Evolutionary conservation across 768 basidiomycete species (phyloP), one percentile per base, ranked within the genome.

Genomic region (Leccinum aurantiacum): DNA sequence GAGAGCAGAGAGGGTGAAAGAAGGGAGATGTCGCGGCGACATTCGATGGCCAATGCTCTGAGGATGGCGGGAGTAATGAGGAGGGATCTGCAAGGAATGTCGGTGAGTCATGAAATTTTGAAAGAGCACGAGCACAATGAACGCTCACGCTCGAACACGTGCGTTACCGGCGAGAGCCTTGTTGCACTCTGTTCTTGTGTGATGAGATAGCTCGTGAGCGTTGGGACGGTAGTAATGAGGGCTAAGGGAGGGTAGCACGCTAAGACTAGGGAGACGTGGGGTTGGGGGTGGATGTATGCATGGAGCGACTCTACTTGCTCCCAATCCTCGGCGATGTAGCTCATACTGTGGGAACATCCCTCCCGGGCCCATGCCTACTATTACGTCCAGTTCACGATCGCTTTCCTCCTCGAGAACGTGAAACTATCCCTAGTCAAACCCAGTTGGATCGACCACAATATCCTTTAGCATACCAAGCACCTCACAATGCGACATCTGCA

Each of bases 231-330:
- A 17, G 89, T 84, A 56, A 87, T 77, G 35, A 95, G 81, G 6
- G 86, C 80, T 55, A 92, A 87, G 47, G 86, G 84, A 15, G 94
- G 94, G 71, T 95, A 96, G 73, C 93, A 95, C 37, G 91, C 85
- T 57, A 85, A 84, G 70, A 95, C 84, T 62, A 94, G 86, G 67
- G 86, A 84, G 67, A 93, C 84, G 78, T 94, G 92, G 77, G 27
- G 27, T 89, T 85, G 62, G 92, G 87, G 58, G 88, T 88, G 76
- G 93, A 91, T 67, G 87, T 73, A 72, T 87, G 85, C 89, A 92
- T 91, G 11, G n/a, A 19, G 22, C 11, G 17, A 41, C 8, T 10
- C 41, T 44, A n/a, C 41, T n/a, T 29, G 27, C 27, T 29, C 41
- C 8, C 41, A 19, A 19, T 44, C 10, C 10, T 46, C 19, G 44